These are phyloP conservation scores for Lasiodiplodia sp. DNA, from an alignment of 2,329 filamentous ascomycete species.

Conservation along the genomic window DNA sequence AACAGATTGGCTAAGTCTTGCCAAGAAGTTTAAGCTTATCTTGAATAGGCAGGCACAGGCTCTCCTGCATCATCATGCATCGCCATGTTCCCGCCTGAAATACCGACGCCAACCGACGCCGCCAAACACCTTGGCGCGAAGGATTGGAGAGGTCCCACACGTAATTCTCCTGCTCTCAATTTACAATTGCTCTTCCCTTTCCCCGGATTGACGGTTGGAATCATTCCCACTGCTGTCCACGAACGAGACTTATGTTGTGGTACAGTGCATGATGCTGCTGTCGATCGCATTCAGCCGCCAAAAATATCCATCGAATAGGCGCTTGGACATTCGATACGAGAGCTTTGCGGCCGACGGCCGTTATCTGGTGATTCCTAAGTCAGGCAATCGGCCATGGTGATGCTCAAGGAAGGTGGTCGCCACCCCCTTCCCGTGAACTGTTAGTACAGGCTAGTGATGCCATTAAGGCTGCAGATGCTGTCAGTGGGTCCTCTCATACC, in stretches of 20 bases:
- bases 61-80: background rate
- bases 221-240: no score
- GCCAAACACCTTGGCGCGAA: background rate
- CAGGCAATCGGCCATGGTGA: conserved; percentile 4
- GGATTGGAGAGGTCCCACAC: background rate
- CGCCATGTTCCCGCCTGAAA: background rate
- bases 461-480: conserved; percentile 8
- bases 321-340: conserved; percentile 12
- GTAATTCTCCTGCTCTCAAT: background rate
- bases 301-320: background rate
- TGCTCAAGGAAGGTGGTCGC: conserved; percentile 23
- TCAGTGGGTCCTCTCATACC: background rate
- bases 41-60: conserved; percentile 10
- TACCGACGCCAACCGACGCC: background rate
- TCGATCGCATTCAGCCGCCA: conserved; percentile 2
- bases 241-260: no score
- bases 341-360: background rate
- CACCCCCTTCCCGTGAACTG: background rate
- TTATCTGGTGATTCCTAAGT: conserved; percentile 11
- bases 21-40: conserved; percentile 14
- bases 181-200: background rate
- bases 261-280: no score
- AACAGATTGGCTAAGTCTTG: background rate
- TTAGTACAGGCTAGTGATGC: background rate
- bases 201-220: background rate